Base-by-base conservation (phyloP, 139 green algal genomes). In the Chlorella sorokiniana region DNA sequence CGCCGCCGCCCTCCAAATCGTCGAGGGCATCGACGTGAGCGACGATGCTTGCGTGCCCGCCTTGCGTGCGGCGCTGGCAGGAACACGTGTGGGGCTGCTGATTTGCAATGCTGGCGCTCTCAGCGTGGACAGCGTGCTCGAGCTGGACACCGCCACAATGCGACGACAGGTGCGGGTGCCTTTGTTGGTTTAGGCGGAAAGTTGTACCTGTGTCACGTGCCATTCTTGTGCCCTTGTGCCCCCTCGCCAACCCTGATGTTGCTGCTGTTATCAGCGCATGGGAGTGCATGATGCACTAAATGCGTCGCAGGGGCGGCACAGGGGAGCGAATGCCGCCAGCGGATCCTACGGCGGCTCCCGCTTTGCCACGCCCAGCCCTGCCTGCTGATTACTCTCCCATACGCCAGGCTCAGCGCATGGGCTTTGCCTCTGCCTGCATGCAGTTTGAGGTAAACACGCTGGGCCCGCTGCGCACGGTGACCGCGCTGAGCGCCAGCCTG, bases 361-460 rank as follows among this genome's bases (percentile, higher is more conserved):
- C n/a, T n/a, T n/a, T n/a, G n/a, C n/a, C n/a, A n/a, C n/a, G n/a
- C n/a, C n/a, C n/a, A n/a, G n/a, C n/a, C n/a, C n/a, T n/a, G n/a
- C n/a, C n/a, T n/a, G n/a, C n/a, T n/a, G n/a, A n/a, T n/a, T n/a
- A n/a, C n/a, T n/a, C n/a, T n/a, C n/a, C n/a, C n/a, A n/a, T n/a
- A n/a, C n/a, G n/a, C n/a, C n/a, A n/a, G n/a, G n/a, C n/a, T n/a
- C n/a, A n/a, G n/a, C n/a, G n/a, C n/a, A n/a, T n/a, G n/a, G n/a
- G n/a, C n/a, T n/a, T n/a, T n/a, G n/a, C n/a, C n/a, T n/a, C n/a
- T n/a, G n/a, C n/a, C n/a, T n/a, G n/a, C n/a, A n/a, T 69, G 59
- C 85, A 87, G 68, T 86, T 91, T 51, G 86, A 93, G 56, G 76
- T 93, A 20, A 93, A 93, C 59, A 72, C 87, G 3, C 56, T 93